phyloP scores from a whole-genome alignment of 805 yeast species.

The Blastobotrys muscicola region DNA sequence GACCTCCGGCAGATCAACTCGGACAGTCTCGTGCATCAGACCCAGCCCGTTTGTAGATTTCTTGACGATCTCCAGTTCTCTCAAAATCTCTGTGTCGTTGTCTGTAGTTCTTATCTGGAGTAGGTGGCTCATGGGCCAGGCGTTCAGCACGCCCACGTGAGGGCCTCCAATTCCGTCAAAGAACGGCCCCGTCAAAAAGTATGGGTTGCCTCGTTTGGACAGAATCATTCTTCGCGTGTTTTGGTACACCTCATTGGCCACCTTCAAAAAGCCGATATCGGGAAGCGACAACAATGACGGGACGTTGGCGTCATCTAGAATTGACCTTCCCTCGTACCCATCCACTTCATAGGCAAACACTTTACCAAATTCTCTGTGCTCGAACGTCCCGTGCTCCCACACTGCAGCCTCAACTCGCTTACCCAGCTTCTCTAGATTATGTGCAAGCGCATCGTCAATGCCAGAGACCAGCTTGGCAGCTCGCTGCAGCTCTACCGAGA shows the following conservation, averaged over 20 bases:
- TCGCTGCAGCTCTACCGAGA: constrained; percentile 51
- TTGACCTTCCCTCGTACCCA: constrained; percentile 63
- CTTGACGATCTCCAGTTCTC: constrained; percentile 42
- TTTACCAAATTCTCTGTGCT: constrained; percentile 60
- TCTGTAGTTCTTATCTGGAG: constrained; percentile 65
- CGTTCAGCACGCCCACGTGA: constrained; percentile 68
- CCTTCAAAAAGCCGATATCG: constrained; percentile 54
- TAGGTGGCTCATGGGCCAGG: constrained; percentile 88
- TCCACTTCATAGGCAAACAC: constrained; percentile 87
- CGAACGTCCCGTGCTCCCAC: constrained; percentile 50
- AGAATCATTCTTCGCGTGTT: constrained; percentile 74
- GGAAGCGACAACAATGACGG: constrained; percentile 79
- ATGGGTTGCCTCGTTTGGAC: constrained; percentile 65
- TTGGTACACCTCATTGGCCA: constrained; percentile 51
- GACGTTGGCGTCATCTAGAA: constrained; percentile 88
- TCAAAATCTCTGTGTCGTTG: constrained; percentile 57
- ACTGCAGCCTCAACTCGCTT: constrained; percentile 44
- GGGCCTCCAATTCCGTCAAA: constrained; percentile 88
- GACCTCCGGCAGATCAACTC: constrained; percentile 43
- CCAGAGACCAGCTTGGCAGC: constrained; percentile 19
- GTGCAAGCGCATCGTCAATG: constrained; percentile 11
- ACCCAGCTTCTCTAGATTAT: constrained; percentile 27
- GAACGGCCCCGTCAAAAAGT: constrained; percentile 49
- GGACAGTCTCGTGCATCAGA: constrained; percentile 72
- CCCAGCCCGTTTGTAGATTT: constrained; percentile 65